Base-by-base conservation (phyloP, 768 basidiomycete species). In the Pilatotrama ljubarskyi region DNA sequence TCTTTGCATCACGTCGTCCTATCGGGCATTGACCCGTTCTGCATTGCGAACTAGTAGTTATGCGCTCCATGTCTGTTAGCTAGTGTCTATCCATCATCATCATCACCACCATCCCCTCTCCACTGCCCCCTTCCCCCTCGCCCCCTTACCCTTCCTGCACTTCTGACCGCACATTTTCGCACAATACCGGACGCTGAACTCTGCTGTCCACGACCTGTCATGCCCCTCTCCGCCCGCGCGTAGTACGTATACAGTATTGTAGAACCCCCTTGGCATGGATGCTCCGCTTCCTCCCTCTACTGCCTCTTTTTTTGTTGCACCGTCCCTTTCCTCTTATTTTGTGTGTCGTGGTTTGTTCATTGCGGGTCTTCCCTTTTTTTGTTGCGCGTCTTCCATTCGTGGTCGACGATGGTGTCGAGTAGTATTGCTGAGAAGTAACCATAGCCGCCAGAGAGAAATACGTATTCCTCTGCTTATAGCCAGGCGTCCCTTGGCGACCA, bases 231-330 rank as follows among this genome's bases (percentile, higher is more conserved):
- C 26, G 46, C 46, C 24, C 10, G 20, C 44, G 43, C 22, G 17
- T 5, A 18, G 42, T 44, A 43, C 41, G 52, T 47, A 52, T 52
- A 51, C 58, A 52, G 18, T 52, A 59, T n/a, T 51, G 58, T 59
- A 59, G 58, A 52, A 51, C 35, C 51, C 32, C 51, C n/a, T n/a
- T n/a, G 26, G 13, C 57, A 43, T 15, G 58, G 58, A 59, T 59
- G 50, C 58, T 58, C 49, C 41, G 25, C 25, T 47, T 25, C 17
- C 15, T 32, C 10, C 14, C n/a, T 20, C 20, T 40, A 10, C 8
- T 5, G 11, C 38, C 18, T 15, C 24, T 13, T 20, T 49, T 42
- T 35, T 41, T 58, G 42, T n/a, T n/a, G n/a, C n/a, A n/a, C 51
- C 24, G 11, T 43, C 4, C 42, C 55, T 55, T 49, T 50, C 58